phyloP scores from a whole-genome alignment of 2,329 filamentous ascomycete genomes.

The Fusarium sp. region DNA sequence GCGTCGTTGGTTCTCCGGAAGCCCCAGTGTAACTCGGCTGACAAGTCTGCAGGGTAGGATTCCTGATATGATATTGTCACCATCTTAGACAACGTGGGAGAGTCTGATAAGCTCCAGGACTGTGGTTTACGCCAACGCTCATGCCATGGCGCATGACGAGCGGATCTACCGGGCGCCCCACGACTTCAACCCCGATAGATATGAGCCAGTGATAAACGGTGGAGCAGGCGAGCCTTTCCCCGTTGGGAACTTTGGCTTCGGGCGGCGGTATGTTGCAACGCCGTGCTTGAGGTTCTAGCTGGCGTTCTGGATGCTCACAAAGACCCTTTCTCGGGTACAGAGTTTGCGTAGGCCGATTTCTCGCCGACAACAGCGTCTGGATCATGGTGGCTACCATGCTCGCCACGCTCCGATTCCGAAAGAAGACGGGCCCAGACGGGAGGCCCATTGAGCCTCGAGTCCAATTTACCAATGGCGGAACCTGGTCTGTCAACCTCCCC shows the following conservation, averaged over 20 bases:
- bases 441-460: slow-evolving; percentile 49
- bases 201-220: slow-evolving; percentile 43
- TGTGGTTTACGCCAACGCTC: slow-evolving; percentile 59
- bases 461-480: slow-evolving; percentile 52
- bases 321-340: slow-evolving; percentile 27
- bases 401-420: slow-evolving; percentile 49
- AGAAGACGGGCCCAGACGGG: slow-evolving; percentile 44
- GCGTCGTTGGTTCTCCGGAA: neutral
- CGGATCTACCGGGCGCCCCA: slow-evolving; percentile 59
- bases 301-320: slow-evolving; percentile 8
- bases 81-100: slow-evolving; percentile 12
- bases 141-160: slow-evolving; percentile 61
- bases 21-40: slow-evolving; percentile 4
- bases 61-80: neutral
- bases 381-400: slow-evolving; percentile 56
- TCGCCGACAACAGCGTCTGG: slow-evolving; percentile 56
- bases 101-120: slow-evolving; percentile 49
- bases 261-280: slow-evolving; percentile 46
- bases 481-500: slow-evolving; percentile 47
- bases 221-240: slow-evolving; percentile 62
- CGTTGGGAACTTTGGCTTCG: slow-evolving; percentile 54
- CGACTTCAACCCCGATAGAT: slow-evolving; percentile 65
- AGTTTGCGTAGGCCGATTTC: slow-evolving; percentile 52
- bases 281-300: neutral
- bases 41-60: slow-evolving; percentile 40